Conservation (phyloP, 495 filamentous ascomycete genomes). For the Aspergillus sclerotioniger region DNA sequence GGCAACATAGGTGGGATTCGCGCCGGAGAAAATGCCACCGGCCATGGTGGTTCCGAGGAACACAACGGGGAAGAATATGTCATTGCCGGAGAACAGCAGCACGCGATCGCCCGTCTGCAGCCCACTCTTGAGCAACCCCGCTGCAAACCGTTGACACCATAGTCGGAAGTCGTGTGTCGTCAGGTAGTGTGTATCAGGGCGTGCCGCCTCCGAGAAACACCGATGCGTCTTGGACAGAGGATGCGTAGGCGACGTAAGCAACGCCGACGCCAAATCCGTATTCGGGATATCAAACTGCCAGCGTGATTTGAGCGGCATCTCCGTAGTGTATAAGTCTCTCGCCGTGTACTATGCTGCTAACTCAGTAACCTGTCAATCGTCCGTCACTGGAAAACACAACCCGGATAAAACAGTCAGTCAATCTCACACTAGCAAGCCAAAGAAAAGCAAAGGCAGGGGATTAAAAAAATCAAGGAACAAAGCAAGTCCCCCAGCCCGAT, state of each 20-base stretch:
- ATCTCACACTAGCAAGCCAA: not conserved
- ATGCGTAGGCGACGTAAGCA: constrained; percentile 48
- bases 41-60: constrained; percentile 75
- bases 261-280: constrained; percentile 47
- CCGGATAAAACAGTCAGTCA: not conserved
- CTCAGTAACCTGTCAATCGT: not conserved
- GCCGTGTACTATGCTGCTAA: no score
- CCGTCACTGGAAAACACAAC: not conserved
- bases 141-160: constrained; percentile 68
- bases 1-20: constrained; percentile 71
- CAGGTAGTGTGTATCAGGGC: constrained; percentile 55
- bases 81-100: constrained; percentile 69
- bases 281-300: constrained; percentile 49
- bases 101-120: constrained; percentile 69
- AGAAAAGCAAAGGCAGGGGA: not conserved
- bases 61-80: constrained; percentile 69
- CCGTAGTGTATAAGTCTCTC: constrained; percentile 4
- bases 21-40: constrained; percentile 75
- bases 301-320: constrained; percentile 54
- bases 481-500: not conserved
- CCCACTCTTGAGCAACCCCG: constrained; percentile 64
- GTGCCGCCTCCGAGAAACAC: constrained; percentile 54
- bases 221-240: constrained; percentile 41
- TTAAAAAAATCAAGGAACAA: constrained; percentile 4
- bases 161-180: constrained; percentile 60